Conservation (phyloP, 2,329 filamentous ascomycete genomes). For the Stromatinia cepivora region DNA sequence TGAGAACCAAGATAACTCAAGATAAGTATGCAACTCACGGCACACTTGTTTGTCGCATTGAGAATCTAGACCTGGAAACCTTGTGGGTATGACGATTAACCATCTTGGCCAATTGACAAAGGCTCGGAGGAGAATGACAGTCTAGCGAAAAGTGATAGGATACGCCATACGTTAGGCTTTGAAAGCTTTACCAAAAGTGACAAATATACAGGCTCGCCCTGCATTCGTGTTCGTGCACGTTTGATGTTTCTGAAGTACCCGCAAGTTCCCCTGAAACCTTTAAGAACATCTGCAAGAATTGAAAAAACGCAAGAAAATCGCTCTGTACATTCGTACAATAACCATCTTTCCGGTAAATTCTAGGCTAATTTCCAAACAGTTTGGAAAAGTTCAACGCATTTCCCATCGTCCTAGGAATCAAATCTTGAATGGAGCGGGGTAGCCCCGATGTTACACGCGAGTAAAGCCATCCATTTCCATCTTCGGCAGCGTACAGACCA, state of each 20-base stretch:
- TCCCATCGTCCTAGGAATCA: background rate
- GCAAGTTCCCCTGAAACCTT: background rate
- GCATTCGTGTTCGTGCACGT: slow-evolving; percentile 1
- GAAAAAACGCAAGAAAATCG: background rate
- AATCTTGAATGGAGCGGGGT: slow-evolving; percentile 10
- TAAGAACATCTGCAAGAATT: background rate
- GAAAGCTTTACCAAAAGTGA: background rate
- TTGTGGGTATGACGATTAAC: background rate
- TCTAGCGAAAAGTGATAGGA: slow-evolving; percentile 3
- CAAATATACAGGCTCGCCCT: slow-evolving; percentile 1
- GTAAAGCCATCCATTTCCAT: slow-evolving; percentile 15
- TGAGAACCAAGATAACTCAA: slow-evolving; percentile 13
- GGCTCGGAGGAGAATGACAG: slow-evolving; percentile 6
- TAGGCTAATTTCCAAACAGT: background rate
- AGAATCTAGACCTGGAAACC: background rate
- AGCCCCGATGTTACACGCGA: slow-evolving; percentile 7
- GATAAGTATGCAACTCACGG: slow-evolving; percentile 10
- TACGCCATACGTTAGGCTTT: background rate
- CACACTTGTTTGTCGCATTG: slow-evolving; percentile 4
- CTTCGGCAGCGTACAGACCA: slow-evolving; percentile 16
- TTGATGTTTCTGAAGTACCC: slow-evolving; percentile 2
- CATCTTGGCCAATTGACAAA: slow-evolving; percentile 2
- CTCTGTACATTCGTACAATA: background rate
- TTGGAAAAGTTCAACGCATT: background rate
- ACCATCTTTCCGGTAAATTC: background rate